Percentiles rank a stretch among this genome's conserved stretches.
Conservation (phyloP, 2,329 filamentous ascomycete genomes). For the Epichloe scottii region DNA sequence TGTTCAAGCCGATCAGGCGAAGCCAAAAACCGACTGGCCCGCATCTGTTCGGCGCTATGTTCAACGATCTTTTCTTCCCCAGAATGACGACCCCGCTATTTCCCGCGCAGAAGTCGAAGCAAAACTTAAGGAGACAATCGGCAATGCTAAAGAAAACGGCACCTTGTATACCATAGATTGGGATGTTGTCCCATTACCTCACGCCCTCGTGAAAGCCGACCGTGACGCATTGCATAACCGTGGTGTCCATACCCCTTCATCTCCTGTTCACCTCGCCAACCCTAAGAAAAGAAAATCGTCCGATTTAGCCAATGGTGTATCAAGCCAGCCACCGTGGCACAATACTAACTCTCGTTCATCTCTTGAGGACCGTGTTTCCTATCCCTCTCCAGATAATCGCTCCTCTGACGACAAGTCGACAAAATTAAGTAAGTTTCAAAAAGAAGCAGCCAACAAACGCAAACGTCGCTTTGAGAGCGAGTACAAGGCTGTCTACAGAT, state of each 20-base stretch:
- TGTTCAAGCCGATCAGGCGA: conserved; percentile 20
- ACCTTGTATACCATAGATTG: conserved; percentile 67
- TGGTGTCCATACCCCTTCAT: conserved; percentile 15
- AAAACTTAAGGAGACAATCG: conserved; percentile 79
- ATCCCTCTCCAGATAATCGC: conserved; percentile 33
- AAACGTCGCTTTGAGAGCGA: conserved; percentile 72
- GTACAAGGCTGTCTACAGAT: conserved; percentile 43
- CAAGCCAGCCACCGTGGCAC: conserved; percentile 58
- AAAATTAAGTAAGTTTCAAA: conserved; percentile 76
- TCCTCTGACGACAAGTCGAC: conserved; percentile 32
- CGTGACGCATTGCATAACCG: conserved; percentile 37
- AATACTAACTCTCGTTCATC: conserved; percentile 46
- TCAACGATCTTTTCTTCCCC: conserved; percentile 70
- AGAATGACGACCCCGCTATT: conserved; percentile 53
- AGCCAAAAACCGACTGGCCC: conserved; percentile 66
- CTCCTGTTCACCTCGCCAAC: conserved; percentile 19
- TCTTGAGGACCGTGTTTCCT: conserved; percentile 67
- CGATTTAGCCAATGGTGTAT: conserved; percentile 44
- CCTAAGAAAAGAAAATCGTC: conserved; percentile 76
- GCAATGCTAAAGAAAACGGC: conserved; percentile 61
- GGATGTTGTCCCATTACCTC: conserved; percentile 71
- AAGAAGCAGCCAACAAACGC: conserved; percentile 73
- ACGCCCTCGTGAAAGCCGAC: conserved; percentile 67
- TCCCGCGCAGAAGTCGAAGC: conserved; percentile 60
- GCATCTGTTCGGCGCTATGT: conserved; percentile 78